These are phyloP conservation scores for Pseudopyrenochaeta lycopersici DNA, from an alignment of 2,329 filamentous ascomycete species.

Conservation along the genomic window DNA sequence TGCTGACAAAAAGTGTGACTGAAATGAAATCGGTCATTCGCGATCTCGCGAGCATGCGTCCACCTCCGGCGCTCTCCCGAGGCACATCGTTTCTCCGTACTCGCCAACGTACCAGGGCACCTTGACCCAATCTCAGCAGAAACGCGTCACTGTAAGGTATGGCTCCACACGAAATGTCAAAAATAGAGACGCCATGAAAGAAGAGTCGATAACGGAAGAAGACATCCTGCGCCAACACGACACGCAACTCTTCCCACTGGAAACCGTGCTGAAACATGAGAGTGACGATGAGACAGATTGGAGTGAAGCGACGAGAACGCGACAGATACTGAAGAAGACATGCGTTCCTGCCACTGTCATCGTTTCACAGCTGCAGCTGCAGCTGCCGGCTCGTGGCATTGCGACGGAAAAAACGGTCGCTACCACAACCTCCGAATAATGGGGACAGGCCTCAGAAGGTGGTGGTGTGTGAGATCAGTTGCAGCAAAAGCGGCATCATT, in stretches of 20 bases:
- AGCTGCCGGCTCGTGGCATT: conserved; percentile 11
- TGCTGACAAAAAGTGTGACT: background rate
- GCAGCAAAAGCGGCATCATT: conserved; percentile 38
- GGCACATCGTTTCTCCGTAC: background rate
- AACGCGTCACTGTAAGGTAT: conserved; percentile 12
- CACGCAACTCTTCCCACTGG: conserved; percentile 1
- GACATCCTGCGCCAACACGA: conserved; percentile 2
- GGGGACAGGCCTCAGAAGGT: conserved; percentile 28
- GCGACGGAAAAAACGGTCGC: conserved; percentile 14
- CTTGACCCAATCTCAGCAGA: conserved; percentile 9
- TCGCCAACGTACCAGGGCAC: background rate
- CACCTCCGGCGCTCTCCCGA: background rate
- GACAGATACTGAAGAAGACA: conserved; percentile 15
- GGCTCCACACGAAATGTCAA: conserved; percentile 12
- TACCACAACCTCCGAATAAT: conserved; percentile 1
- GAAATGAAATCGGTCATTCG: background rate
- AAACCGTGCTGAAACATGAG: conserved; percentile 16
- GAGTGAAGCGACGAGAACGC: conserved; percentile 16
- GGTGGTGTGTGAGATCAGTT: conserved; percentile 28
- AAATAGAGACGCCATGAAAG: background rate
- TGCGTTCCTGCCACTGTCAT: conserved; percentile 16
- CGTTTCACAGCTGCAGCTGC: conserved; percentile 17
- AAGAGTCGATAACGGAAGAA: conserved; percentile 5
- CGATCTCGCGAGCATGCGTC: background rate
- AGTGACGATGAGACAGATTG: background rate